A percentile compares a stretch with the other conserved stretches of the same genome.
These are phyloP conservation scores for Linaria vulgaris DNA, from an alignment of 257 asterid genomes.

Conservation along the genomic window DNA sequence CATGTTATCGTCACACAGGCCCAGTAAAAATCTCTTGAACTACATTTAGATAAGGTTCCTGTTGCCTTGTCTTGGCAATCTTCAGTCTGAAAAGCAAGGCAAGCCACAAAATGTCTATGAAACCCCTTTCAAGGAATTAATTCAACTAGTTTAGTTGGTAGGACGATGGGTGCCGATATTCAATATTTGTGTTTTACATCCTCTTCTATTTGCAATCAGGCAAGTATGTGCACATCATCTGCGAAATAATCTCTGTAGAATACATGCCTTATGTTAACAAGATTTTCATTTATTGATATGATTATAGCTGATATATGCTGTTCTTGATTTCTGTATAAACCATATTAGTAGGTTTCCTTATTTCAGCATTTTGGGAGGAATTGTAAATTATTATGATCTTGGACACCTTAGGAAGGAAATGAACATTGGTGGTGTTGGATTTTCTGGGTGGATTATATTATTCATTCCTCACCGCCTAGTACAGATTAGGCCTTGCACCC, in stretches of 20 bases:
- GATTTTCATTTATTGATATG: too few species aligned
- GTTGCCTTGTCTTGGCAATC: constrained; percentile 10
- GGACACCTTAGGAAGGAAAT: constrained; percentile 14
- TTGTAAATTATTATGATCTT: constrained; percentile 7
- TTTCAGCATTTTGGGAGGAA: constrained; percentile 9
- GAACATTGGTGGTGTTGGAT: neutral
- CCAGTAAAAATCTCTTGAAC: constrained; percentile 2
- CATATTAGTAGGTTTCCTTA: neutral
- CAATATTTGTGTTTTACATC: neutral
- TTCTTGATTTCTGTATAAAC: too few species aligned
- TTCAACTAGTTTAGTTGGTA: neutral
- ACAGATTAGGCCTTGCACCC: neutral
- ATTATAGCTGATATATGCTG: too few species aligned
- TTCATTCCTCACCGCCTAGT: constrained; percentile 8
- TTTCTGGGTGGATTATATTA: constrained; percentile 1
- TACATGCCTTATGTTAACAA: too few species aligned
- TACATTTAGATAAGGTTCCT: neutral
- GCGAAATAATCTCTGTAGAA: too few species aligned
- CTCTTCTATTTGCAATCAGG: constrained; percentile 11
- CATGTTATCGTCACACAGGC: neutral
- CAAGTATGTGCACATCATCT: constrained; percentile 4
- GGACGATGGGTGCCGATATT: neutral
- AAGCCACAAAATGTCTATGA: too few species aligned
- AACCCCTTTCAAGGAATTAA: neutral
- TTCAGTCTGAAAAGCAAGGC: constrained; percentile 1